phyloP scores from a whole-genome alignment of 306 rosid species.

The Castanospermum australe region DNA sequence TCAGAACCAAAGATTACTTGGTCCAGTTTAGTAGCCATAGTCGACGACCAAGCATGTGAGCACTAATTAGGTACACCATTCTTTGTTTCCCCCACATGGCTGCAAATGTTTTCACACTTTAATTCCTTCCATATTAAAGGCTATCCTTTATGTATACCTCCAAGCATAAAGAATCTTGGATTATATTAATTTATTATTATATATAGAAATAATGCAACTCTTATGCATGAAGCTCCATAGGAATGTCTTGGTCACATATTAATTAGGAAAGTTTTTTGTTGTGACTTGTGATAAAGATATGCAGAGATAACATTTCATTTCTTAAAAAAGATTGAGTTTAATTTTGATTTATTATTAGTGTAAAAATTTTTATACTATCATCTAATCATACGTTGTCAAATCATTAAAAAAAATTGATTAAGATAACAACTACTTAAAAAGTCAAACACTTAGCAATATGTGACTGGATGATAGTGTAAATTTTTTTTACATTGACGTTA shows the following conservation, averaged over 20 bases:
- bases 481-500: too few species aligned
- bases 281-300: not conserved
- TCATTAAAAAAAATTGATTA: too few species aligned
- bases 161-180: not conserved
- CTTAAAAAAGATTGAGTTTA: too few species aligned
- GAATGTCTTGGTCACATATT: conserved; percentile 20
- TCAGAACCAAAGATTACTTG: conserved; percentile 21
- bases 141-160: not conserved
- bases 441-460: too few species aligned
- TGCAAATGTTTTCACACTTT: not conserved
- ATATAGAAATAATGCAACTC: not conserved
- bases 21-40: conserved; percentile 36
- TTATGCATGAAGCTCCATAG: not conserved
- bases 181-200: not conserved
- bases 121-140: not conserved
- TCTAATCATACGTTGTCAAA: too few species aligned
- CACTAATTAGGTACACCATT: conserved; percentile 29
- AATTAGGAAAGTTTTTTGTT: not conserved
- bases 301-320: too few species aligned
- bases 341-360: too few species aligned
- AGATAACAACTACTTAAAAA: too few species aligned
- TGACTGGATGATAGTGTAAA: too few species aligned
- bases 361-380: too few species aligned
- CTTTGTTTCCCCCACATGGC: conserved; percentile 6
- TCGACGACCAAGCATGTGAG: conserved; percentile 46